phyloP scores from a whole-genome alignment of 345 rosid species.

The Hibiscus tridactylites region DNA sequence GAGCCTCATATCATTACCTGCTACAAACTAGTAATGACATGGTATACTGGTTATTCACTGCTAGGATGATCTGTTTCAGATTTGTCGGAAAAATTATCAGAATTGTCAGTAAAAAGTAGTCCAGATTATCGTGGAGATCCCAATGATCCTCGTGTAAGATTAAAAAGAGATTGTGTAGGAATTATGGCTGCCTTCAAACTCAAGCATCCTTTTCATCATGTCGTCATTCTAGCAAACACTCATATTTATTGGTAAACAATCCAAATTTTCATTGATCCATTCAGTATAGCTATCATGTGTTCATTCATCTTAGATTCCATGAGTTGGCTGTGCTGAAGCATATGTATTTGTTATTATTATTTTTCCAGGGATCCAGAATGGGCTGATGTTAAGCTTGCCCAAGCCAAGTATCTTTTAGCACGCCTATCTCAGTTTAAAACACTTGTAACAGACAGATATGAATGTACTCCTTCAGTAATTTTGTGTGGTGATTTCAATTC shows the following conservation, averaged over 20 bases:
- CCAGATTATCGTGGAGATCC: conserved; percentile 63
- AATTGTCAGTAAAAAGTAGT: conserved; percentile 20
- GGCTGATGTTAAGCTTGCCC: conserved; percentile 96
- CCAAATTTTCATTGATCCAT: not conserved
- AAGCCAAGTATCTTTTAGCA: conserved; percentile 68
- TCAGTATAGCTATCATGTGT: not conserved
- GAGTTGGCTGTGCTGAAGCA: not conserved
- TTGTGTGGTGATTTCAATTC: conserved; percentile 96
- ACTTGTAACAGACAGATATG: conserved; percentile 46
- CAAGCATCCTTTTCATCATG: conserved; percentile 42
- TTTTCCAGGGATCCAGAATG: conserved; percentile 78
- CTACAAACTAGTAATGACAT: not conserved
- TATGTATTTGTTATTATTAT: not conserved
- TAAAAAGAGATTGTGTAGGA: conserved; percentile 87
- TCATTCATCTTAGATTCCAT: not conserved
- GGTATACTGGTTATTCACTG: conserved; percentile 13
- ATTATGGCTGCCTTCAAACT: conserved; percentile 84
- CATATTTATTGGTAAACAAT: conserved; percentile 71
- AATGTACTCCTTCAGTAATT: conserved; percentile 52
- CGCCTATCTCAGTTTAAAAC: conserved; percentile 56
- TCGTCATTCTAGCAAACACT: conserved; percentile 78
- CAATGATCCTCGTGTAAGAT: conserved; percentile 67
- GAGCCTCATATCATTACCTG: not conserved
- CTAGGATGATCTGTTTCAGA: conserved; percentile 21
- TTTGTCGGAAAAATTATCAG: not conserved